phyloP scores from a whole-genome alignment of 176 grass and related monocot genomes.

The Oryza nivara region DNA sequence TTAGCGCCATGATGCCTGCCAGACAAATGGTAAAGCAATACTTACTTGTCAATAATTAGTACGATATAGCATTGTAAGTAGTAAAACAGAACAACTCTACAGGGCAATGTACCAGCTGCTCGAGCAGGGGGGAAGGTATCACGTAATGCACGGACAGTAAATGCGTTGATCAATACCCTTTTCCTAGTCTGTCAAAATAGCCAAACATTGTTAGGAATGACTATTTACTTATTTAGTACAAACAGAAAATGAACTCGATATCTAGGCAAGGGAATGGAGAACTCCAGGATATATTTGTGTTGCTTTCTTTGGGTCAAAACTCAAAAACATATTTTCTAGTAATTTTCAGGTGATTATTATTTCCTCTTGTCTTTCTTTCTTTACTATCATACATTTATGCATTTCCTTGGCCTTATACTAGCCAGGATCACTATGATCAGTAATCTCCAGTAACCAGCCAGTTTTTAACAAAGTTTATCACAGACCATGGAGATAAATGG shows the following conservation, averaged over 20 bases:
- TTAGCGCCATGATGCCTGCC: conserved; percentile 95
- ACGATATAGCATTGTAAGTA: not conserved
- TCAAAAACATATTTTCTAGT: conserved; percentile 1
- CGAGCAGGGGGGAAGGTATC: conserved; percentile 96
- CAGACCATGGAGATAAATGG: conserved; percentile 17
- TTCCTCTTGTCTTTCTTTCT: not conserved
- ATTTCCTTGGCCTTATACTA: not conserved
- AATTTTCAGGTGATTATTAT: not conserved
- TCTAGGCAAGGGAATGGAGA: conserved; percentile 13
- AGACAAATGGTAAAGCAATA: conserved; percentile 39
- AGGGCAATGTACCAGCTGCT: conserved; percentile 78
- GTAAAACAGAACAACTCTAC: conserved; percentile 34
- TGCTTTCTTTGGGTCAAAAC: not conserved
- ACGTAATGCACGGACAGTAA: conserved; percentile 94
- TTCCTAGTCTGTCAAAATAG: conserved; percentile 83
- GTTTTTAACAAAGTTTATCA: conserved; percentile 31
- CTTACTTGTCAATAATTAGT: conserved; percentile 26
- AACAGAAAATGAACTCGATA: conserved; percentile 24
- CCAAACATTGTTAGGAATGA: conserved; percentile 34
- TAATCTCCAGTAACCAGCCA: conserved; percentile 5
- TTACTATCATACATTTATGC: conserved; percentile 3
- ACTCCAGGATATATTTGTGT: not conserved
- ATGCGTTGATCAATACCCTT: conserved; percentile 97
- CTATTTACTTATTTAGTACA: conserved; percentile 8
- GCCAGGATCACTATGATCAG: not conserved